phyloP scores from a whole-genome alignment of 306 rosid species.

The Cucurbita argyrosperma region DNA sequence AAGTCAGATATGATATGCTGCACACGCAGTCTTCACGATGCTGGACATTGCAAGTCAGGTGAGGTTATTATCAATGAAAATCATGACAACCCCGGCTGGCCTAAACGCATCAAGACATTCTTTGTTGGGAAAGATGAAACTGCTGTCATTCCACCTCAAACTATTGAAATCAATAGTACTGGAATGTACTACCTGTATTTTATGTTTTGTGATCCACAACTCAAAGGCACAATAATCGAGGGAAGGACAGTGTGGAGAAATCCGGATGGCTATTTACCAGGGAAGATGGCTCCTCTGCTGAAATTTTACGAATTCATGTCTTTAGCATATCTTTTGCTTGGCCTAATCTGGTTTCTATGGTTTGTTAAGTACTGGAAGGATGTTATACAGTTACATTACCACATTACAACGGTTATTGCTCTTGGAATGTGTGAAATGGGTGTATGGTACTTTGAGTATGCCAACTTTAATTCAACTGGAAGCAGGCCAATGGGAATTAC shows the following conservation, averaged over 20 bases:
- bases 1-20: constrained; percentile 59
- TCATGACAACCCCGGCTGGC: constrained; percentile 29
- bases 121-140: constrained; percentile 35
- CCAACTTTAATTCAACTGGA: constrained; percentile 75
- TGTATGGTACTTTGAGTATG: constrained; percentile 89
- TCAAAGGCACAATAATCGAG: constrained; percentile 47
- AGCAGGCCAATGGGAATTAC: constrained; percentile 81
- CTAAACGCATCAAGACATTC: constrained; percentile 47
- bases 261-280: constrained; percentile 74
- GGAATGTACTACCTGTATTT: constrained; percentile 92
- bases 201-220: constrained; percentile 64
- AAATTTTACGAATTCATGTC: constrained; percentile 74
- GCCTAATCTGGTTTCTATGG: constrained; percentile 67
- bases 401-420: constrained; percentile 71
- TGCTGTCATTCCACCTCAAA: constrained; percentile 19
- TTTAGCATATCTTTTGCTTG: constrained; percentile 60
- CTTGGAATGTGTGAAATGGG: constrained; percentile 98
- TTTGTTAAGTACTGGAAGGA: constrained; percentile 81
- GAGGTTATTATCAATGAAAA: constrained; percentile 57
- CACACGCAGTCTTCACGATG: constrained; percentile 21
- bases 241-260: constrained; percentile 89
- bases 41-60: constrained; percentile 40
- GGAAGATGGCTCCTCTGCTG: constrained; percentile 84
- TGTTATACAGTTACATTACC: constrained; percentile 67
- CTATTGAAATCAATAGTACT: constrained; percentile 32